A percentile compares a stretch with the other conserved stretches of the same genome.
Conservation (phyloP, 2,329 filamentous ascomycete genomes). For the Trichoderma sp. region DNA sequence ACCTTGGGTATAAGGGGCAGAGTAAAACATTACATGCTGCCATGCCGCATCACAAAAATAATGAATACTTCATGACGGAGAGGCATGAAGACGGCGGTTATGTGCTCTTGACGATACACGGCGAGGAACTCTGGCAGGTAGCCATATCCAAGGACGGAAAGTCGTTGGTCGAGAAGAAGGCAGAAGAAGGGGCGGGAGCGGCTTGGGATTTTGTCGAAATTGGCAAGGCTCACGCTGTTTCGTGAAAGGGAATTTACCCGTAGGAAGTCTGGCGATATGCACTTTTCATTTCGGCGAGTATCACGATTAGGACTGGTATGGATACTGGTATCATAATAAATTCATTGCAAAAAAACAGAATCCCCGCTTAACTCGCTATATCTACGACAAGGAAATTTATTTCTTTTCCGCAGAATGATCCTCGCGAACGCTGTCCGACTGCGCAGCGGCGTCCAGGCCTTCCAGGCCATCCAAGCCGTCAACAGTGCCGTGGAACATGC, state of each 20-base stretch:
- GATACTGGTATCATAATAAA: neutral
- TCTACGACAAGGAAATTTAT: neutral
- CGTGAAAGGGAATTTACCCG: neutral
- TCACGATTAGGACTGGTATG: neutral
- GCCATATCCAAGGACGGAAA: neutral
- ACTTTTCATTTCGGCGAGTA: neutral
- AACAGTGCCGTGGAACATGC: slow-evolving; percentile 5
- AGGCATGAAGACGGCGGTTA: slow-evolving; percentile 9
- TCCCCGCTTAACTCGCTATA: neutral
- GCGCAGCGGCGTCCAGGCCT: neutral
- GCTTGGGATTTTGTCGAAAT: slow-evolving; percentile 15
- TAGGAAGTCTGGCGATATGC: neutral
- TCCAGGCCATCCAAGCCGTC: slow-evolving; percentile 8
- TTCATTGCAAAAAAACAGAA: neutral
- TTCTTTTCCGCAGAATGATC: slow-evolving; percentile 4
- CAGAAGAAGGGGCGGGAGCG: neutral
- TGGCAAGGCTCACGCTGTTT: neutral
- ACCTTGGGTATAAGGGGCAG: neutral
- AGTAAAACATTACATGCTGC: too few species aligned
- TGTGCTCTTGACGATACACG: neutral
- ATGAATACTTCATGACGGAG: neutral
- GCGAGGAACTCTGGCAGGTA: neutral
- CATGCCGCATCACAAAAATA: too few species aligned
- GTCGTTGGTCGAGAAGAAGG: neutral
- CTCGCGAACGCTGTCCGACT: neutral